Conservation (phyloP, 2,329 filamentous ascomycete genomes). For the Hortaea sp. region DNA sequence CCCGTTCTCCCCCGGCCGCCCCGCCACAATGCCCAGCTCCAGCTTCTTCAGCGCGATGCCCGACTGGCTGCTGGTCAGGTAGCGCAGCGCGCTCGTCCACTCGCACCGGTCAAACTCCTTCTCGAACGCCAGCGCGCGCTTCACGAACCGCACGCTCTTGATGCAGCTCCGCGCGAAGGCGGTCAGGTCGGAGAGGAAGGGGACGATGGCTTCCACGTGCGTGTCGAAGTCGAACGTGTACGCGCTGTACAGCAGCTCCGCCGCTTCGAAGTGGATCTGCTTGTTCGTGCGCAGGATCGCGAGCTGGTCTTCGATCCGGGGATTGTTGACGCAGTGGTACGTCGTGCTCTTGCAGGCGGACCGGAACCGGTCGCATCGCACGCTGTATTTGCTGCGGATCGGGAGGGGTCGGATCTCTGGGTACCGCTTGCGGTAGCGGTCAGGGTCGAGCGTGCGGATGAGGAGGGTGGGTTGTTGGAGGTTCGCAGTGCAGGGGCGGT, state of each 20-base stretch:
- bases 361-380: slow-evolving; percentile 32
- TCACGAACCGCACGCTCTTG: slow-evolving; percentile 43
- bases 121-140: slow-evolving; percentile 43
- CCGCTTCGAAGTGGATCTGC: slow-evolving; percentile 46
- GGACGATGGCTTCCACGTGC: slow-evolving; percentile 50
- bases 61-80: slow-evolving; percentile 25
- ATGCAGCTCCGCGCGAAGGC: slow-evolving; percentile 39
- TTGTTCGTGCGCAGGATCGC: slow-evolving; percentile 24
- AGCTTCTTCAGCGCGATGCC: slow-evolving; percentile 30
- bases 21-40: slow-evolving; percentile 45
- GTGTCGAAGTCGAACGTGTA: slow-evolving; percentile 51
- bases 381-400: slow-evolving; percentile 29
- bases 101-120: slow-evolving; percentile 48
- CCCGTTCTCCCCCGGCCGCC: slow-evolving; percentile 34
- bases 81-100: slow-evolving; percentile 45
- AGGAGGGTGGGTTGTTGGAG: slow-evolving; percentile 25
- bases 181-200: slow-evolving; percentile 50
- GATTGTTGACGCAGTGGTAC: slow-evolving; percentile 41
- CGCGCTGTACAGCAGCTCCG: slow-evolving; percentile 44
- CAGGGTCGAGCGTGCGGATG: slow-evolving; percentile 36
- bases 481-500: slow-evolving; percentile 8
- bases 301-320: slow-evolving; percentile 24
- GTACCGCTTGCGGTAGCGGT: slow-evolving; percentile 17
- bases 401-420: slow-evolving; percentile 15
- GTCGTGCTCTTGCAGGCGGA: slow-evolving; percentile 41